Evolutionary conservation across 1,284 basidiomycete species (phyloP).

Genomic region (Heimioporus punctisporus): DNA sequence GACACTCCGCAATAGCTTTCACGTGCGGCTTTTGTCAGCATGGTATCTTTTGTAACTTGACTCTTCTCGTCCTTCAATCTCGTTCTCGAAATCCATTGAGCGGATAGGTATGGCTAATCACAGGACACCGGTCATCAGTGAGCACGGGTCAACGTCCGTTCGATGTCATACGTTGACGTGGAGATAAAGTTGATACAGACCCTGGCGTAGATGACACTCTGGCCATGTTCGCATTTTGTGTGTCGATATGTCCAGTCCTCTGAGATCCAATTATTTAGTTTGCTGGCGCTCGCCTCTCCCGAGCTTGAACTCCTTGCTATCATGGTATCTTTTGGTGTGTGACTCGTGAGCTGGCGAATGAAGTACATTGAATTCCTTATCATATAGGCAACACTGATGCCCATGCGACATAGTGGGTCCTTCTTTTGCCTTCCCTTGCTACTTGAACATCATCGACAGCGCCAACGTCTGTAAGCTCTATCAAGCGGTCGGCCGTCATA

Average conservation of each 20-base stretch:
- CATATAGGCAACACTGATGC: slow-evolving; percentile 71
- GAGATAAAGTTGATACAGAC: slow-evolving; percentile 69
- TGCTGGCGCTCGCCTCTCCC: slow-evolving; percentile 74
- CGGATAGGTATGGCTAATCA: slow-evolving; percentile 7
- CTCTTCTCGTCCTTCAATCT: not conserved
- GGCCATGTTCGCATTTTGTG: slow-evolving; percentile 51
- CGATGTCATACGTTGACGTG: slow-evolving; percentile 4
- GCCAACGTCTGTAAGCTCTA: slow-evolving; percentile 83
- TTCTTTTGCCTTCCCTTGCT: not conserved
- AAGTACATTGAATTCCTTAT: not conserved
- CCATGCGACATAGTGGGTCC: slow-evolving; percentile 56
- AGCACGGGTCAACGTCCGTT: slow-evolving; percentile 21
- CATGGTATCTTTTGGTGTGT: slow-evolving; percentile 76
- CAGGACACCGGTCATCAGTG: slow-evolving; percentile 60
- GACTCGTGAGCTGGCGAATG: not conserved
- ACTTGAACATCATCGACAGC: slow-evolving; percentile 39
- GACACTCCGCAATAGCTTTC: no score
- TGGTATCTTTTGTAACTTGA: not conserved
- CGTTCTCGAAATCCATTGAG: not conserved
- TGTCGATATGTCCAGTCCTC: slow-evolving; percentile 9
- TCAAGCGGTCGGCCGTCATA: slow-evolving; percentile 67
- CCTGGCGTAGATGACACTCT: slow-evolving; percentile 94
- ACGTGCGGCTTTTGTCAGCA: no score
- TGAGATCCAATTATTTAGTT: slow-evolving; percentile 35
- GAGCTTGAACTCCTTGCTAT: slow-evolving; percentile 81